Percentiles rank a stretch among this genome's conserved stretches.
phyloP scores from a whole-genome alignment of 2,329 filamentous ascomycete species.

The Aspergillus tubingensis region DNA sequence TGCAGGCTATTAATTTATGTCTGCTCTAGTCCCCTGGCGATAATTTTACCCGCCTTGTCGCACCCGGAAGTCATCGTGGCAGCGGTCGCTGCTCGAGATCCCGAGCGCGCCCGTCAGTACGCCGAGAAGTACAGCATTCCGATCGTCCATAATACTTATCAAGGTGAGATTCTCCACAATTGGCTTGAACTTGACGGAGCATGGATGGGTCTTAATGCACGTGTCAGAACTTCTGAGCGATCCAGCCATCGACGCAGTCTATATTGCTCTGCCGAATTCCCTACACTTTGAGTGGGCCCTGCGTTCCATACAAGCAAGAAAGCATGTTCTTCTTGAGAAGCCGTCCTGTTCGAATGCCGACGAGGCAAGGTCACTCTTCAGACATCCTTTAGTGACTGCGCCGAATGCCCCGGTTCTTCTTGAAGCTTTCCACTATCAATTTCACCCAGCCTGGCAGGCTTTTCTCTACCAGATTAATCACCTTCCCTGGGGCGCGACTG shows the following conservation, averaged over 20 bases:
- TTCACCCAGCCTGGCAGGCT: slow-evolving; percentile 52
- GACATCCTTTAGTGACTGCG: slow-evolving; percentile 28
- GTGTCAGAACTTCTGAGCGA: slow-evolving; percentile 34
- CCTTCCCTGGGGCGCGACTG: slow-evolving; percentile 22
- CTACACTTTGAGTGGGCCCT: slow-evolving; percentile 51
- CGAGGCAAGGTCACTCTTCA: slow-evolving; percentile 52
- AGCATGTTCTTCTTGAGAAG: slow-evolving; percentile 60
- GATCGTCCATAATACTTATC: slow-evolving; percentile 38
- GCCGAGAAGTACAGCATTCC: slow-evolving; percentile 56
- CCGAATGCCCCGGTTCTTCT: slow-evolving; percentile 50
- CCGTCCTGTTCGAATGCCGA: slow-evolving; percentile 50
- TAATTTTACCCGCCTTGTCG: slow-evolving; percentile 51
- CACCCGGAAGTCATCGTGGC: slow-evolving; percentile 58
- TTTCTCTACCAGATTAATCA: slow-evolving; percentile 32
- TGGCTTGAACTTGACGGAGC: not conserved
- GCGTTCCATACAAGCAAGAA: slow-evolving; percentile 51
- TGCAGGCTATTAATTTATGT: not conserved
- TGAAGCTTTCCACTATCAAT: slow-evolving; percentile 57
- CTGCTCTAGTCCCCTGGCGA: slow-evolving; percentile 19
- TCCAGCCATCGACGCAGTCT: slow-evolving; percentile 38
- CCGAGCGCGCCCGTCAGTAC: slow-evolving; percentile 48
- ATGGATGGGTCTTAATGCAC: not conserved
- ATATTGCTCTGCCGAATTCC: slow-evolving; percentile 51
- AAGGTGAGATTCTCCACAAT: slow-evolving; percentile 37
- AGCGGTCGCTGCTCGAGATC: slow-evolving; percentile 56